Conservation (phyloP, 345 rosid species). For the Triadica sebifera region DNA sequence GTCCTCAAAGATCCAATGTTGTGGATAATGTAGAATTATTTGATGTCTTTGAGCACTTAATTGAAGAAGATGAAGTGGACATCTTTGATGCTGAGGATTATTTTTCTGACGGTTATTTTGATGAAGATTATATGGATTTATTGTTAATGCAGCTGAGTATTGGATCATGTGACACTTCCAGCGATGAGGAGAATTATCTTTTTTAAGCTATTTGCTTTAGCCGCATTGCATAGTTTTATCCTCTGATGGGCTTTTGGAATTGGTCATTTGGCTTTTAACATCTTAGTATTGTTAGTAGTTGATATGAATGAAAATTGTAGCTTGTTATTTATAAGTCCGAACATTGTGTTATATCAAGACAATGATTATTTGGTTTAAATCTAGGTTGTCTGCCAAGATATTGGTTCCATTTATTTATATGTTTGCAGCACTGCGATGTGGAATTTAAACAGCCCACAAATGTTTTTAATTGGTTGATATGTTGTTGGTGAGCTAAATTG, state of each 20-base stretch:
- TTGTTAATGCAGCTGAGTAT: slow-evolving; percentile 47
- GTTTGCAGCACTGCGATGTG: not conserved
- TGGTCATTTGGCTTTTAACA: slow-evolving; percentile 11
- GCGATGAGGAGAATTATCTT: slow-evolving; percentile 46
- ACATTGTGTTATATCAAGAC: not conserved
- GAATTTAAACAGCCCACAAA: not conserved
- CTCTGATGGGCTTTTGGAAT: slow-evolving; percentile 16
- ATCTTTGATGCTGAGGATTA: slow-evolving; percentile 43
- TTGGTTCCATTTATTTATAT: not conserved
- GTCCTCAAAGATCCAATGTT: slow-evolving; percentile 39
- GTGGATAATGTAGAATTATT: slow-evolving; percentile 38
- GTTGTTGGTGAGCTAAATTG: not conserved
- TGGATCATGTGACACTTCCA: slow-evolving; percentile 41
- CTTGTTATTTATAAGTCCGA: slow-evolving; percentile 6
- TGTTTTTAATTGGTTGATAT: not conserved
- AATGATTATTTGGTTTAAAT: not conserved
- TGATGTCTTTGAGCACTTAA: slow-evolving; percentile 48
- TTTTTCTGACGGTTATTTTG: slow-evolving; percentile 39
- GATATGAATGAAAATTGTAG: slow-evolving; percentile 13
- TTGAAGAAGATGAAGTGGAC: slow-evolving; percentile 48
- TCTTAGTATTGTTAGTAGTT: slow-evolving; percentile 3
- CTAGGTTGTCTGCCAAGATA: not conserved
- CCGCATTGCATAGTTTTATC: not conserved
- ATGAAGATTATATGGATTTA: slow-evolving; percentile 51
- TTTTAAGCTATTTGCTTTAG: slow-evolving; percentile 21